These are phyloP conservation scores for Phyllosticta citriasiana DNA, from an alignment of 2,329 filamentous ascomycete species.

Conservation along the genomic window DNA sequence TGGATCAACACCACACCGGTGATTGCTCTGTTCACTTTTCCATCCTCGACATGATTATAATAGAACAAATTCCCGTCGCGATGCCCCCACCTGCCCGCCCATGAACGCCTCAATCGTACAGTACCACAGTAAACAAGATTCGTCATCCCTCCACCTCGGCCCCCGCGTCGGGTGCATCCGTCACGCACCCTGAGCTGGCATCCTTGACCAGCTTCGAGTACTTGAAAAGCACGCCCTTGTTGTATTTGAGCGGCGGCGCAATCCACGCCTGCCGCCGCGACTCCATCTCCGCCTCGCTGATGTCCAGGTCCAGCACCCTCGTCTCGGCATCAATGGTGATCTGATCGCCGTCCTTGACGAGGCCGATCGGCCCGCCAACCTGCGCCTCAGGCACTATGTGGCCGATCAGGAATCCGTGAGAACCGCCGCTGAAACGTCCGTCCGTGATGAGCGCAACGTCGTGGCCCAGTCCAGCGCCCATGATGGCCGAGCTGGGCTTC, in stretches of 20 bases:
- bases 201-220: constrained; percentile 47
- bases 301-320: constrained; percentile 53
- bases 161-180: constrained; percentile 30
- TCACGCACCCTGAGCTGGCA: constrained; percentile 50
- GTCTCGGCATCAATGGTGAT: constrained; percentile 76
- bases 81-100: neutral
- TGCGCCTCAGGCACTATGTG: constrained; percentile 83
- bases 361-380: constrained; percentile 73
- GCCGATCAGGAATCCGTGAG: constrained; percentile 78
- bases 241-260: constrained; percentile 47
- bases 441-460: constrained; percentile 68
- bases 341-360: constrained; percentile 70
- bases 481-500: constrained; percentile 61
- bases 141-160: constrained; percentile 1
- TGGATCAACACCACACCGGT: neutral
- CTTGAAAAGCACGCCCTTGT: constrained; percentile 50
- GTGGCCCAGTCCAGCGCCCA: constrained; percentile 62
- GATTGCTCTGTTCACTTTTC: constrained; percentile 1
- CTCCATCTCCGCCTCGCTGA: constrained; percentile 53
- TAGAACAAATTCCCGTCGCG: neutral
- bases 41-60: neutral
- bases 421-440: constrained; percentile 68
- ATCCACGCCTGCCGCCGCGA: constrained; percentile 41
- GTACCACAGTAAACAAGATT: neutral
- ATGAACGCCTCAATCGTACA: constrained; percentile 4